Evolutionary conservation across 306 rosid genomes (phyloP), one percentile per base, ranked within the genome.

Genomic region (Corylus avellana): DNA sequence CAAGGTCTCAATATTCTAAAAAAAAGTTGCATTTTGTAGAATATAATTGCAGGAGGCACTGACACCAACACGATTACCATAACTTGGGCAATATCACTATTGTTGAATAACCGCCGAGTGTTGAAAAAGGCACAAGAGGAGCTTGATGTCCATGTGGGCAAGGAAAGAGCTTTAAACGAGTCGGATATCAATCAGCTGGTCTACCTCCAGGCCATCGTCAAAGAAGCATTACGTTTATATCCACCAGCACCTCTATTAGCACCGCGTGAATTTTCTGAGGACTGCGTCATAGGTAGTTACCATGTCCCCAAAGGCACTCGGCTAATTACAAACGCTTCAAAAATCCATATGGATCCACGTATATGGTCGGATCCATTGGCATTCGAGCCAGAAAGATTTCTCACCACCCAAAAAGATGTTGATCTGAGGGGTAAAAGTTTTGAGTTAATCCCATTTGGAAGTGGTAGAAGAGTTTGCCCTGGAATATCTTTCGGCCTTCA

Each of bases 371-470:
- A 87, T 16, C 89, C 88, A 6, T 64, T 82, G 18, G 80, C 87
- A 63, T 92, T 88, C 78, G 74, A 74, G 71, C 94, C 91, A 0
- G 89, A 88, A 72, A 87, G 94, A 48, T 90, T 90, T 63, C 55
- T 92, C 3, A 85, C 74, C 12, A 79, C 81, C 12, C 89, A 92
- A 17, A 87, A 81, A 44, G 68, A 53, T 25, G 50, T 87, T 14
- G 90, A 92, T 72, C 82, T 87, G 0, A 82, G 70, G 72, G 91
- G 94, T 8, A 66, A 78, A 8, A 75, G 81, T 56, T 88, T 80
- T 25, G 89, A 85, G 74, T 64, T 88, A 0, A 77, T 87, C 37
- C 97, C 94, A 0, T 64, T 66, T 17, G 49, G 71, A 16, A 37
- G 49, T 35, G 71, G 71, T 16, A 37, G 71, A 66, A 0, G 71